Base-by-base conservation (phyloP, 805 yeast genomes). In the Starmera pachycereana region DNA sequence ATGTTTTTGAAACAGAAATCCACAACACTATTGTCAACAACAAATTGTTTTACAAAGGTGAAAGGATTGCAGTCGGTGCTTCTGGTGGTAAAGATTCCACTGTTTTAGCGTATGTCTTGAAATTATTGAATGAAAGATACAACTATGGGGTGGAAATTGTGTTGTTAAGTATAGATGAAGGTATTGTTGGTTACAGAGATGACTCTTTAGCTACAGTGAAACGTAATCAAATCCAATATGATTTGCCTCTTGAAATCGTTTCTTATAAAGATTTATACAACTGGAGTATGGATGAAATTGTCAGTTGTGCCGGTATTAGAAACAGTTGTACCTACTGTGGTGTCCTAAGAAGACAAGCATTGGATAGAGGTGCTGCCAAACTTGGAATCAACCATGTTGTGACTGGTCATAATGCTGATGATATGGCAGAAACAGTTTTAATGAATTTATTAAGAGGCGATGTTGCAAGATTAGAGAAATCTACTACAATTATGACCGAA, bases 281-380 rank as follows among this genome's bases (percentile, higher is more conserved):
- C 53, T 92, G 99, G 99, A 86, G 95, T 11, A 92, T 92, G 99
- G 99, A 92, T 65, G 94, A 87, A 53, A 87, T 92, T 38, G 99
- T 92, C 2, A 78, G 89, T 1, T 85, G 92, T 57, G 92, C 96
- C 1, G 97, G 97, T 7, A 81, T 85, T 31, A 71, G 95, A 57
- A 87, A 87, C 50, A 85, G 95, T 56, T 92, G 99, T 62, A 92
- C 99, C 0, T 92, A 92, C 56, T 92, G 99, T 66, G 99, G 99
- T 37, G 98, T 92, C 7, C 76, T 92, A 41, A 71, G 99, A 61
- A 73, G 99, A 50, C 99, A 92, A 62, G 97, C 98, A 0, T 63
- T 92, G 37, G 99, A 92, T 59, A 70, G 99, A 49, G 99, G 98
- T 2, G 96, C 97, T 3, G 79, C 84, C 10, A 82, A 80, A 54